Evolutionary conservation across 352 stramenopile genomes (phyloP).

Genomic region (Globisporangium lucens): DNA sequence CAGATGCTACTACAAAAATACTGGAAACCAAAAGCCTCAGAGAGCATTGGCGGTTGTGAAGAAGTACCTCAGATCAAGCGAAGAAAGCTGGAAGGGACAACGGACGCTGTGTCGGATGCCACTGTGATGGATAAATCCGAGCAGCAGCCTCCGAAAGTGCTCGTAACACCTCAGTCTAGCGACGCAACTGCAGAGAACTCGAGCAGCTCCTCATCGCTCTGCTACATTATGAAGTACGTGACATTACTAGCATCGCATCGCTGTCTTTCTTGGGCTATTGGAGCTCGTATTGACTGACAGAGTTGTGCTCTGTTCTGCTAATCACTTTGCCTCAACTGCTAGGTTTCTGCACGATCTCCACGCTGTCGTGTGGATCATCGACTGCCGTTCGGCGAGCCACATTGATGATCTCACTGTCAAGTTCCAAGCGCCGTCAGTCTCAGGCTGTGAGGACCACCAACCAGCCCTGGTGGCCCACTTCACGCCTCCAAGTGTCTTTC

Average conservation of each 20-base stretch:
- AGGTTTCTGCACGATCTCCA: conserved; percentile 27
- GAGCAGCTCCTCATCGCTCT: conserved; percentile 14
- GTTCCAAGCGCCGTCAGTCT: conserved; percentile 18
- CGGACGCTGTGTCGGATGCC: conserved; percentile 25
- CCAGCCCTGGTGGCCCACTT: conserved; percentile 60
- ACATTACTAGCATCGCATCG: too few relatives aligned
- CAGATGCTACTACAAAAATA: conserved; percentile 63
- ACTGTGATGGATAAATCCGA: neutral
- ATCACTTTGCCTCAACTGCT: neutral
- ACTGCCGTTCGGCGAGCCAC: conserved; percentile 31
- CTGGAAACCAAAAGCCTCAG: neutral
- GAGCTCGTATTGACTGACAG: too few relatives aligned
- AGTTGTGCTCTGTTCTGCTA: too few relatives aligned
- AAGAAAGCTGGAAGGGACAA: conserved; percentile 9
- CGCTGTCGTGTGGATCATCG: conserved; percentile 57
- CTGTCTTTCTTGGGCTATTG: too few relatives aligned
- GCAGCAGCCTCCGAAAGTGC: conserved; percentile 2
- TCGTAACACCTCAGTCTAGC: conserved; percentile 1
- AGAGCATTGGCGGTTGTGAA: neutral
- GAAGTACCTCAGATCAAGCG: conserved; percentile 10
- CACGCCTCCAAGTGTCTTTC: conserved; percentile 28
- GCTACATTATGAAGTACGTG: conserved; percentile 36
- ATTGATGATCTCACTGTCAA: conserved; percentile 25
- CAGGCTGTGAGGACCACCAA: conserved; percentile 28
- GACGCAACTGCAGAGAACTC: neutral